Evolutionary conservation across 2,329 filamentous ascomycete species (phyloP).

Genomic region (Penicillium glabrum): DNA sequence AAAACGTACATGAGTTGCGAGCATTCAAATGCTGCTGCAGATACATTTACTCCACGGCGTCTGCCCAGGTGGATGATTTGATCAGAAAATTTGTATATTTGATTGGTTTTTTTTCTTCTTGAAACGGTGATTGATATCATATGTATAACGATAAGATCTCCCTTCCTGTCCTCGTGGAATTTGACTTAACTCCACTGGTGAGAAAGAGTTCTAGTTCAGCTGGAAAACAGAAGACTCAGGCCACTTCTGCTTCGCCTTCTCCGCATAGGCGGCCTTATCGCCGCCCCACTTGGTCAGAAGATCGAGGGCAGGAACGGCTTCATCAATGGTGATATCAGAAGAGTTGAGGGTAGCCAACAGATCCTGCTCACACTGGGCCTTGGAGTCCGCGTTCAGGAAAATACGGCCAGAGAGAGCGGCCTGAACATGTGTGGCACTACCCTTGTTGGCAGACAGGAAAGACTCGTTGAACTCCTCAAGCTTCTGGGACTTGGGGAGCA

Average conservation of each 20-base stretch:
- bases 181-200: not conserved
- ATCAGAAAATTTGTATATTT: not conserved
- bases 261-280: constrained; percentile 51
- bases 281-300: constrained; percentile 55
- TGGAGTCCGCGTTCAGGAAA: constrained; percentile 58
- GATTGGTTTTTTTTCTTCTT: not conserved
- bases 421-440: constrained; percentile 63
- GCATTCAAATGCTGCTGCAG: not conserved
- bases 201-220: constrained; percentile 15
- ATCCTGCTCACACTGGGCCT: constrained; percentile 60
- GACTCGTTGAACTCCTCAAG: constrained; percentile 66
- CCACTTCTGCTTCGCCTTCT: constrained; percentile 43
- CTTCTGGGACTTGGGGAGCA: constrained; percentile 57
- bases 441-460: constrained; percentile 63
- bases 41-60: not conserved
- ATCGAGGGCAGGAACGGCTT: constrained; percentile 57
- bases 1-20: not conserved
- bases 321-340: constrained; percentile 52
- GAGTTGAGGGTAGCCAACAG: constrained; percentile 60
- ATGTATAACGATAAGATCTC: not conserved
- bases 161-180: not conserved
- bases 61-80: not conserved
- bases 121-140: not conserved
- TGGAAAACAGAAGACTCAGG: constrained; percentile 40
- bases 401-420: constrained; percentile 62